Conservation (phyloP, 345 rosid species). For the Stellera chamaejasme region DNA sequence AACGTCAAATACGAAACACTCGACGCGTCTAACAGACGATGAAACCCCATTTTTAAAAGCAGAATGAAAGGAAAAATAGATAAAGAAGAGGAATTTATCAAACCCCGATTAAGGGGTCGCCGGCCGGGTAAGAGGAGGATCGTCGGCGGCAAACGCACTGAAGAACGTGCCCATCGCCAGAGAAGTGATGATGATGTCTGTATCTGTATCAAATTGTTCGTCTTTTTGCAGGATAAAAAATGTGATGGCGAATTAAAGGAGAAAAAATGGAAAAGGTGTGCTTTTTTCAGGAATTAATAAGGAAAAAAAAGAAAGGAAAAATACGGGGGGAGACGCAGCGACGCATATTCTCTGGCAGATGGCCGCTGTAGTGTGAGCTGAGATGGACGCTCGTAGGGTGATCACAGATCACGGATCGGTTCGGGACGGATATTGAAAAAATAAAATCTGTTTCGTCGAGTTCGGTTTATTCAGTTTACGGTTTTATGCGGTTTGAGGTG, state of each 20-base stretch:
- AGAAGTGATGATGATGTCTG: not conserved
- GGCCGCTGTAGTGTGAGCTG: too few species aligned
- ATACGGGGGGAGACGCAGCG: too few species aligned
- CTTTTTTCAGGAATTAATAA: too few species aligned
- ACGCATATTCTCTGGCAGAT: too few species aligned
- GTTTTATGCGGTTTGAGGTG: too few species aligned
- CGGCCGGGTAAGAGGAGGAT: conserved; percentile 10
- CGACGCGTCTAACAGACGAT: not conserved
- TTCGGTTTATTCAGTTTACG: too few species aligned
- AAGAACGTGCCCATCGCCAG: conserved; percentile 7
- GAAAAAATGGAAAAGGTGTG: too few species aligned
- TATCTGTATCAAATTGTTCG: not conserved
- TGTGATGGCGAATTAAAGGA: not conserved
- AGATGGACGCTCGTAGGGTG: too few species aligned
- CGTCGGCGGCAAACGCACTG: not conserved
- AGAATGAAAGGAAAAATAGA: not conserved
- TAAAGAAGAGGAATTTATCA: not conserved
- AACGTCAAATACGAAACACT: conserved; percentile 1
- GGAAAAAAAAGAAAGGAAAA: too few species aligned
- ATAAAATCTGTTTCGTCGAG: too few species aligned
- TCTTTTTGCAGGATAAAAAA: not conserved
- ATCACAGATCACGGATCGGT: too few species aligned
- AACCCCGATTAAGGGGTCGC: not conserved
- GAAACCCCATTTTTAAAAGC: not conserved
- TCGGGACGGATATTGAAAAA: too few species aligned